Conservation (phyloP, 179 eudicot species). For the Silene noctiflora region DNA sequence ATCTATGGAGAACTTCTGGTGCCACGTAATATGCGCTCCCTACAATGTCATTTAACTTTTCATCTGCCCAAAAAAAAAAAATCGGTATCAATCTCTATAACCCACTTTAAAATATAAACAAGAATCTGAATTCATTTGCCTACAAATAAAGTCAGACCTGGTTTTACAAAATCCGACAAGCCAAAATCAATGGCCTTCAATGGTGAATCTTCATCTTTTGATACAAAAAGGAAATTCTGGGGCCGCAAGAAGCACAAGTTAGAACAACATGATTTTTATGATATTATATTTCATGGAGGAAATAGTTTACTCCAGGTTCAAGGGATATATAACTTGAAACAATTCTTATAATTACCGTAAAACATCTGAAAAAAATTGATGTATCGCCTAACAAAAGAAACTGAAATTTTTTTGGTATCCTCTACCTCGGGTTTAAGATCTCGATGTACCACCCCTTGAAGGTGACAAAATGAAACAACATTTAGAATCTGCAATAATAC, state of each 20-base stretch:
- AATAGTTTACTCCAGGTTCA: background rate
- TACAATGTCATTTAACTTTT: slow-evolving; percentile 78
- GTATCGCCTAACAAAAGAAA: background rate
- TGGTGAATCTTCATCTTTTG: slow-evolving; percentile 66
- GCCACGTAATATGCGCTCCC: slow-evolving; percentile 95
- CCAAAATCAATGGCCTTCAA: slow-evolving; percentile 94
- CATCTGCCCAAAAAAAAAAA: slow-evolving; percentile 47
- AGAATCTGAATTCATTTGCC: background rate
- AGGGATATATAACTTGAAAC: background rate
- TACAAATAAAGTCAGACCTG: slow-evolving; percentile 45
- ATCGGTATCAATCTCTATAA: background rate
- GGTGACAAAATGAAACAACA: slow-evolving; percentile 81
- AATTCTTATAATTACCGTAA: background rate
- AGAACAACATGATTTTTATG: slow-evolving; percentile 4
- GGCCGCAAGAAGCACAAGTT: slow-evolving; percentile 18
- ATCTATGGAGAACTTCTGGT: slow-evolving; percentile 90
- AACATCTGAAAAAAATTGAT: background rate
- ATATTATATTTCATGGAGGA: background rate
- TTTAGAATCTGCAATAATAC: slow-evolving; percentile 70
- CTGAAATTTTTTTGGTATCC: background rate
- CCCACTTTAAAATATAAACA: background rate
- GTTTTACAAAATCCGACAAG: slow-evolving; percentile 83
- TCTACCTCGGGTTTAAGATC: slow-evolving; percentile 93
- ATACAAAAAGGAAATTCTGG: slow-evolving; percentile 76
- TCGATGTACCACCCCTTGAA: slow-evolving; percentile 92